Evolutionary conservation across 176 grass and related monocot genomes (phyloP), one percentile per base, ranked within the genome.

Genomic region (Rhynchospora tenuis): DNA sequence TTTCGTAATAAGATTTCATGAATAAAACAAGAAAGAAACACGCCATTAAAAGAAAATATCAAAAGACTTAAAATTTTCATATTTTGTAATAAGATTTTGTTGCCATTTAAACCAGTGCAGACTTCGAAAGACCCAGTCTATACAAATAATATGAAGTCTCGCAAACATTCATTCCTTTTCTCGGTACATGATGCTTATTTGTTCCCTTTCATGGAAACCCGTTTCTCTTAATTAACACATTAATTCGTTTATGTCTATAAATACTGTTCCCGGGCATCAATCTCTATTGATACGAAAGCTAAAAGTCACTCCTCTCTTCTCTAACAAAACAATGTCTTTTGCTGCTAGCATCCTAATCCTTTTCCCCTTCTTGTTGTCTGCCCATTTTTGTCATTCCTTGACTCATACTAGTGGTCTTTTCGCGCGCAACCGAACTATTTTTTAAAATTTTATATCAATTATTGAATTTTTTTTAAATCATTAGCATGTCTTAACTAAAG

Each of bases 151-250:
- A 22, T 47, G 19, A 16, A 44, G 28, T 2, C 13, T 81, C 46
- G 38, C 78, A 81, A 63, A 81, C 78, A 81, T 81, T 81, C 78
- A 81, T 47, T 60, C 78, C 78, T 81, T 57, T 60, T 81, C 78
- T 81, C 78, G 78, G 78, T 81, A 81, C 78, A 64, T 81, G 78
- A 64, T 81, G 78, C 78, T 81, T 63, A 63, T 81, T 81, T 81
- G 78, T 63, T 61, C 78, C 78, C 78, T 81, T 61, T 17, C 16
- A 43, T 47, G 28, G 28, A 81, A 81, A 61, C 78, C 42, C 23
- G 59, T 7, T 63, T 58, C 77, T 63, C 46, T 81, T 33, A 81
- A 62, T 81, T 81, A 81, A 59, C 28, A 58, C 23, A 59, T 79
- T 79, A 56, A 79, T 58, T 79, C 19, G 19, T 20, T 19, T n/a